phyloP scores from a whole-genome alignment of 306 rosid species.

The Abrus pulchellus region DNA sequence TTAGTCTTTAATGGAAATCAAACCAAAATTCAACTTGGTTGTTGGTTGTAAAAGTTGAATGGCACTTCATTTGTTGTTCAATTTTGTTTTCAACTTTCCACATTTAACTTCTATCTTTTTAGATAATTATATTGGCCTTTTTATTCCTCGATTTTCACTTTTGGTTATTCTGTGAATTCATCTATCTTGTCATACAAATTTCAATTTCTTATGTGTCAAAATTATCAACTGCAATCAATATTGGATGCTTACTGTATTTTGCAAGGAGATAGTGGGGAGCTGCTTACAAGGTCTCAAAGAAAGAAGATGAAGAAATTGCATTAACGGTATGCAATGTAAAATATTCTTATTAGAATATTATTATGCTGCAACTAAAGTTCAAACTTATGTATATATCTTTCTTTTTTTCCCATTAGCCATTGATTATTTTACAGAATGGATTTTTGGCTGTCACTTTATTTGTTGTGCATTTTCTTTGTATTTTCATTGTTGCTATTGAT shows the following conservation, averaged over 20 bases:
- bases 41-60: constrained; percentile 1
- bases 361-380: constrained; percentile 7
- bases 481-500: constrained; percentile 30
- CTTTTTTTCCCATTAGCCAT: neutral
- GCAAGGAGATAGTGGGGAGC: constrained; percentile 83
- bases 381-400: neutral
- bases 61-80: constrained; percentile 22
- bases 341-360: neutral
- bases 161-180: constrained; percentile 14
- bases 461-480: constrained; percentile 10
- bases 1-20: constrained; percentile 12
- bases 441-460: neutral
- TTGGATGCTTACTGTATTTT: constrained; percentile 47
- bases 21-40: neutral
- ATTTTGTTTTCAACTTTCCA: neutral
- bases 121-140: constrained; percentile 20
- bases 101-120: neutral
- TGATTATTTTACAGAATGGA: neutral
- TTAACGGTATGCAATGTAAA: constrained; percentile 58
- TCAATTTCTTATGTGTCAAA: constrained; percentile 38
- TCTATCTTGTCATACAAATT: neutral
- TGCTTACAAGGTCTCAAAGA: constrained; percentile 80
- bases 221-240: constrained; percentile 34
- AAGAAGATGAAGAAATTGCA: constrained; percentile 88
- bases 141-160: constrained; percentile 16